These are phyloP conservation scores for Apostasia shenzhenica DNA, from an alignment of 106 monocot species.

Conservation along the genomic window DNA sequence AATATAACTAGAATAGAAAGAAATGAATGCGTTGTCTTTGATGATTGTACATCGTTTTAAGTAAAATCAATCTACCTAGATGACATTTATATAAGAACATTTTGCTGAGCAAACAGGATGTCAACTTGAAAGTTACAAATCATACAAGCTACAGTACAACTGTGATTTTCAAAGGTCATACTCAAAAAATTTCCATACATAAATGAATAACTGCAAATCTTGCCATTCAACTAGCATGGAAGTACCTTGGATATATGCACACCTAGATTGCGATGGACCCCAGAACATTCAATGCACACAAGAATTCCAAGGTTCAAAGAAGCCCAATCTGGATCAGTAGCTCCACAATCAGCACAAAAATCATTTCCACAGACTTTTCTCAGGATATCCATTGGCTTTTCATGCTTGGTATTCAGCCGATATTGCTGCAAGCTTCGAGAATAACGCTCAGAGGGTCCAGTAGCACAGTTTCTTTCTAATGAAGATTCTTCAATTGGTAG, in stretches of 20 bases:
- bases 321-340: conserved; percentile 93
- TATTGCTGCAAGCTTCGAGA: conserved; percentile 45
- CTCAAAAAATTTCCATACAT: too few species aligned
- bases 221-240: too few species aligned
- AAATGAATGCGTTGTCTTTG: too few species aligned
- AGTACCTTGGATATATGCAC: conserved; percentile 99
- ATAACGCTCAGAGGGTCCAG: conserved; percentile 47
- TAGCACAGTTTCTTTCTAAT: conserved; percentile 33
- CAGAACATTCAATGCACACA: conserved; percentile 97
- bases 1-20: too few species aligned
- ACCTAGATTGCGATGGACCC: conserved; percentile 96
- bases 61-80: too few species aligned
- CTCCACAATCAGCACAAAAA: conserved; percentile 88
- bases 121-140: too few species aligned
- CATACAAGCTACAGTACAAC: too few species aligned
- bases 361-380: conserved; percentile 83
- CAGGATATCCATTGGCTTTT: conserved; percentile 73
- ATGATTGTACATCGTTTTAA: too few species aligned
- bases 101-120: too few species aligned
- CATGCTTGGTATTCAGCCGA: conserved; percentile 47
- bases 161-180: too few species aligned
- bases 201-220: too few species aligned
- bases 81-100: too few species aligned
- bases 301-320: conserved; percentile 98
- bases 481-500: conserved; percentile 43